Conservation (phyloP, 2,329 filamentous ascomycete species). For the Pseudopyricularia javanii region DNA sequence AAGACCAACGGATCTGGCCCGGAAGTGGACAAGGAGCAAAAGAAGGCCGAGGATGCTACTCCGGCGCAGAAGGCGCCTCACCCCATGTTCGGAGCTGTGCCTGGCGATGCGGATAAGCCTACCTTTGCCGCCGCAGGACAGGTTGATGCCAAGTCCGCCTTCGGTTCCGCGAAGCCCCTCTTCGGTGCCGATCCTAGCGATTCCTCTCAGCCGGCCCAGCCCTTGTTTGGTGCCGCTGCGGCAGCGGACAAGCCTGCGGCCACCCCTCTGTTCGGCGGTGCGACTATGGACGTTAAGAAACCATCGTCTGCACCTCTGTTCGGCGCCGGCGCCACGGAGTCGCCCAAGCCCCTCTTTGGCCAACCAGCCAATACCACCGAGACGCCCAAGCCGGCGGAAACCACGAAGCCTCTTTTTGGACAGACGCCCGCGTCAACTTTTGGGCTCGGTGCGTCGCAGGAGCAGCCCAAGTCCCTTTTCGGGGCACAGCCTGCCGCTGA, state of each 20-base stretch:
- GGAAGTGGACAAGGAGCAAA: neutral
- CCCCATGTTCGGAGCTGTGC: slow-evolving; percentile 1
- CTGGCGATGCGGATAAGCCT: neutral
- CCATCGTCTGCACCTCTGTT: no score
- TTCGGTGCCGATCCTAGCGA: slow-evolving; percentile 5
- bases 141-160: slow-evolving; percentile 6
- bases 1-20: neutral
- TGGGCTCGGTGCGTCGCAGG: neutral
- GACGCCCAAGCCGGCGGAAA: slow-evolving; percentile 2
- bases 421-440: neutral
- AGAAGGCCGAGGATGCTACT: neutral
- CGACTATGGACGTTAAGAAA: no score
- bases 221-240: slow-evolving; percentile 22
- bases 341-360: neutral
- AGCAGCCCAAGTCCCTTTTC: slow-evolving; percentile 13
- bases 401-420: neutral
- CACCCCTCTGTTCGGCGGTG: neutral
- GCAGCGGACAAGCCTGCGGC: slow-evolving; percentile 3
- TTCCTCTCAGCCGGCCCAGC: slow-evolving; percentile 4
- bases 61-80: neutral
- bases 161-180: slow-evolving; percentile 6
- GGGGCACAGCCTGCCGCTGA: slow-evolving; percentile 7
- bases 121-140: neutral
- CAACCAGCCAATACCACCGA: slow-evolving; percentile 4
- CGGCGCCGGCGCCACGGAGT: no score